phyloP scores from a whole-genome alignment of 1,139 yeast genomes.

The Trichomonascaceae sp. region DNA sequence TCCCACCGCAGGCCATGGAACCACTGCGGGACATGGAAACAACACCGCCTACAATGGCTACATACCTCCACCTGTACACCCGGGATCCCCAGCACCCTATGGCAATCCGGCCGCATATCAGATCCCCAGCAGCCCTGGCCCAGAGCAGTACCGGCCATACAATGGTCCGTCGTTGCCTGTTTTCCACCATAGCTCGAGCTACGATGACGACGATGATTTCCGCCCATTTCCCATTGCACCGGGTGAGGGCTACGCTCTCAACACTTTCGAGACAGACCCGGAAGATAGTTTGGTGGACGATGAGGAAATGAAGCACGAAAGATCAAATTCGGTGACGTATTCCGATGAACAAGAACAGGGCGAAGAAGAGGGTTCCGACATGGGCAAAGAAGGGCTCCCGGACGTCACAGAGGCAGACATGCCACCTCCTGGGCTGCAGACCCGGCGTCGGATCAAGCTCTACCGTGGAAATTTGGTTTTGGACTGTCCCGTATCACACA shows the following conservation, averaged over 20 bases:
- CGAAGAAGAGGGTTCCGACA: conserved; percentile 10
- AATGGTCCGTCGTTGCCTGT: conserved; percentile 9
- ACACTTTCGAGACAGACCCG: conserved; percentile 24
- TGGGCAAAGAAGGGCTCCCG: conserved; percentile 1
- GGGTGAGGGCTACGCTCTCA: conserved; percentile 28
- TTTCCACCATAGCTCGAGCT: conserved; percentile 12
- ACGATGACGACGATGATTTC: conserved; percentile 18
- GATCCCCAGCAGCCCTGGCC: not conserved
- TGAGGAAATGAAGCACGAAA: no score
- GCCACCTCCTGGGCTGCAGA: conserved; percentile 18
- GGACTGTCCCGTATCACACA: conserved; percentile 64
- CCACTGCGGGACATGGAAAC: no score
- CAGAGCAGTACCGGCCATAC: no score
- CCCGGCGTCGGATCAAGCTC: conserved; percentile 34
- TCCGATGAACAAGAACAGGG: conserved; percentile 9
- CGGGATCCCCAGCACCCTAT: conserved; percentile 11
- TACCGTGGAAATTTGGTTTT: conserved; percentile 63
- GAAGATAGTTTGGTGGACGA: conserved; percentile 10
- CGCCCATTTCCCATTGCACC: conserved; percentile 23
- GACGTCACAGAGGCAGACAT: conserved; percentile 6
- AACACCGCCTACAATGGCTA: not conserved
- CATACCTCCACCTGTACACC: not conserved
- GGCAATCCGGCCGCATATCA: conserved; percentile 5
- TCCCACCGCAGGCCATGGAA: no score
- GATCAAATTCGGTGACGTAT: no score